Evolutionary conservation across 805 yeast genomes (phyloP), one percentile per base, ranked within the genome.

Genomic region (Ogataea zsoltii): DNA sequence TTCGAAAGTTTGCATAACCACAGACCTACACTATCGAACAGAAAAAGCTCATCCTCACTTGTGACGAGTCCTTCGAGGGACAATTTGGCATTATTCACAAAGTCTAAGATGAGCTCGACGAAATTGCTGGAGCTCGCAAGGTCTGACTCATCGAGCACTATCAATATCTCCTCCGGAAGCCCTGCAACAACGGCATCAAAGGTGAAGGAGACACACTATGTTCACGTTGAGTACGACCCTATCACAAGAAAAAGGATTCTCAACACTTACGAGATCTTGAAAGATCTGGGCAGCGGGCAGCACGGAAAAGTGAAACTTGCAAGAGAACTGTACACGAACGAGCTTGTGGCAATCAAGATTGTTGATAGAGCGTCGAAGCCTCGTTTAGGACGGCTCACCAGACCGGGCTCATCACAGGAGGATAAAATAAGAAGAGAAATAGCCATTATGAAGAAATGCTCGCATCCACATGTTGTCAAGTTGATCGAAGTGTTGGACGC

Each of bases 221-320:
- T 94, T 13, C 79, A 76, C 29, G 76, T 92, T 31, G 96, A 91
- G 55, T 90, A 88, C 67, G 96, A 94, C 64, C 97, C 98, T 0
- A 77, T 85, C 4, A 81, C 85, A 1, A 82, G 85, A 50, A 79
- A 94, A 41, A 87, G 91, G 61, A 81, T 85, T 29, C 73, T 94
- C 50, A 94, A 94, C 67, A 82, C 95, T 0, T 94, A 91, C 62
- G 99, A 94, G 65, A 87, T 94, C 30, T 67, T 90, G 25, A 74
- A 77, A 19, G 97, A 91, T 67, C 73, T 94, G 23, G 99, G 99
- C 10, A 75, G 87, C 29, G 99, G 99, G n/a, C 96, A 91, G 64
- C 98, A 92, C 67, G 98, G 99, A n/a, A 92, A 89, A 64, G 99
- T 94, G 34, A 94, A 94, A 63, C 74, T 94, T 15, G 99, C 96